Percentiles rank a stretch among this genome's conserved stretches.
Evolutionary conservation across 306 rosid genomes (phyloP).

Genomic region (Abrus pulchellus): DNA sequence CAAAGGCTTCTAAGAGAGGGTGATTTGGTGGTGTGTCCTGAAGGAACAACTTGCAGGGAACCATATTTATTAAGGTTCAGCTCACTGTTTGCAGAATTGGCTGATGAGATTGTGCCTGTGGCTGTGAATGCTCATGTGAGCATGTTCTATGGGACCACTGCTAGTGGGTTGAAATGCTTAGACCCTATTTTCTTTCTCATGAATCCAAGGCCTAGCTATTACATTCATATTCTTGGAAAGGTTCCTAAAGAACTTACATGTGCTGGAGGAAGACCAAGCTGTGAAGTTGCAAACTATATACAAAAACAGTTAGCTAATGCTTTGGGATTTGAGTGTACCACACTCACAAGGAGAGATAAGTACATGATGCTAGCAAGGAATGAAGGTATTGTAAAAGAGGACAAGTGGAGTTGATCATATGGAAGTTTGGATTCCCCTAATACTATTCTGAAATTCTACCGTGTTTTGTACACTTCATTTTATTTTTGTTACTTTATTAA

Average conservation of each 20-base stretch:
- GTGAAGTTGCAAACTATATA: conserved; percentile 83
- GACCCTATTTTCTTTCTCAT: conserved; percentile 87
- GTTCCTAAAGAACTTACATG: conserved; percentile 69
- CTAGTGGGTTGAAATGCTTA: conserved; percentile 86
- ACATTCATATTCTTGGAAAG: conserved; percentile 71
- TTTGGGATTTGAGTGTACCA: conserved; percentile 90
- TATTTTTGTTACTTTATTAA: not conserved
- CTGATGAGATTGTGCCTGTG: conserved; percentile 89
- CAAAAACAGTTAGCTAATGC: conserved; percentile 73
- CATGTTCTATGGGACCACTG: conserved; percentile 98
- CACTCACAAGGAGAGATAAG: conserved; percentile 84
- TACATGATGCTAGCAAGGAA: conserved; percentile 96
- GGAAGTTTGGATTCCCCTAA: not conserved
- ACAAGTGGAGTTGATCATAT: conserved; percentile 13
- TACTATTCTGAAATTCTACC: not conserved
- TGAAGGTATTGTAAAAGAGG: conserved; percentile 72
- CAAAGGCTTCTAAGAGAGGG: conserved; percentile 65
- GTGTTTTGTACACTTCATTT: not conserved
- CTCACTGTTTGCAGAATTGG: conserved; percentile 87
- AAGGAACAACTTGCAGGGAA: conserved; percentile 97
- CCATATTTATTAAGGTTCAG: conserved; percentile 90
- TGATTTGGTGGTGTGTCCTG: conserved; percentile 95
- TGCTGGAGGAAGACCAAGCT: conserved; percentile 72
- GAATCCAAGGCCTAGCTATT: conserved; percentile 83
- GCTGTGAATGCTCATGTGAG: conserved; percentile 71